phyloP scores from a whole-genome alignment of 441 rosid species.

The Flueggea neowawraea region DNA sequence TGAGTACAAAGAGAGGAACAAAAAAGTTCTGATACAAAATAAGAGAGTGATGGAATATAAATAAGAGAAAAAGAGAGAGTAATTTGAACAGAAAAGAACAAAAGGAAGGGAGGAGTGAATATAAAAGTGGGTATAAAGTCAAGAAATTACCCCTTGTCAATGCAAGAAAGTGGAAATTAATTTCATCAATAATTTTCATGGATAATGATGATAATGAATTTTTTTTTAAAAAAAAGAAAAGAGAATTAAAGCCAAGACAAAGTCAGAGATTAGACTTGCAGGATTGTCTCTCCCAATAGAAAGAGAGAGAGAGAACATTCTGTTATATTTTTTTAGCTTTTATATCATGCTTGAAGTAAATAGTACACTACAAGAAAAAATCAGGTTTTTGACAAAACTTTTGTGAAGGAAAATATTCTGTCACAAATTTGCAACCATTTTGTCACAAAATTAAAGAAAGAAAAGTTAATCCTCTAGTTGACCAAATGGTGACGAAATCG shows the following conservation, averaged over 20 bases:
- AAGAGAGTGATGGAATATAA: conserved; percentile 5
- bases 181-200: too few relatives aligned
- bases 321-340: conserved; percentile 2
- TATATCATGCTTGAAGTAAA: too few relatives aligned
- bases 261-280: conserved; percentile 26
- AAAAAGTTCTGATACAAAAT: not conserved
- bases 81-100: too few relatives aligned
- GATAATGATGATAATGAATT: too few relatives aligned
- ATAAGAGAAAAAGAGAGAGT: not conserved
- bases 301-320: conserved; percentile 17
- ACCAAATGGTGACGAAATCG: too few relatives aligned
- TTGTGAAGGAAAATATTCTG: too few relatives aligned
- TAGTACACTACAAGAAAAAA: too few relatives aligned
- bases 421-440: too few relatives aligned
- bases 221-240: not conserved
- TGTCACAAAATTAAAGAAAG: too few relatives aligned
- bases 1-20: not conserved
- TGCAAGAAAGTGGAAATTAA: not conserved
- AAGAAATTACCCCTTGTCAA: conserved; percentile 19
- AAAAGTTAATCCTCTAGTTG: too few relatives aligned
- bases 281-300: conserved; percentile 17
- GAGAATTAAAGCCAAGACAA: conserved; percentile 15
- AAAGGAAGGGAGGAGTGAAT: not conserved
- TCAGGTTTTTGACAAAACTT: too few relatives aligned
- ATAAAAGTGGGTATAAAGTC: conserved; percentile 13